phyloP scores from a whole-genome alignment of 1,139 yeast genomes.

The Blastobotrys arbuscula region DNA sequence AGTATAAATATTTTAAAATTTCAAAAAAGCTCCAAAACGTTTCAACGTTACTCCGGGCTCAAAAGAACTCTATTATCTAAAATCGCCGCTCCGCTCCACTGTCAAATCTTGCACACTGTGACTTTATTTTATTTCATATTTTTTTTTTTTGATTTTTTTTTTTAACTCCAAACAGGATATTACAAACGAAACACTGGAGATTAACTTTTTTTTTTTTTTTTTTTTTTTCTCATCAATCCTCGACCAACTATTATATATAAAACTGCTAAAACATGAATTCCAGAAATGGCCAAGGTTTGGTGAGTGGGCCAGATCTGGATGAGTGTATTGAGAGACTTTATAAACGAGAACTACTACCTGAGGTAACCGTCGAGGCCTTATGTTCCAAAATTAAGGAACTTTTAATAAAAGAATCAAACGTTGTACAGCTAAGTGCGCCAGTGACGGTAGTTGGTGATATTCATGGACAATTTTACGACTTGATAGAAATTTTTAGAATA shows the following conservation, averaged over 20 bases:
- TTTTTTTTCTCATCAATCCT: neutral
- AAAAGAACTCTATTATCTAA: too few species aligned
- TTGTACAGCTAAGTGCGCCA: constrained; percentile 76
- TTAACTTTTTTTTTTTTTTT: too few species aligned
- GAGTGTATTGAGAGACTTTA: constrained; percentile 62
- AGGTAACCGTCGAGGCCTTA: constrained; percentile 56
- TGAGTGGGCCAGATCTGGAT: constrained; percentile 46
- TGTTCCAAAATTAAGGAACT: constrained; percentile 70
- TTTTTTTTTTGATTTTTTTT: too few species aligned
- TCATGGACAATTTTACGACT: constrained; percentile 95
- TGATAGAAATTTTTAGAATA: constrained; percentile 82
- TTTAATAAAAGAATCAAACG: constrained; percentile 74
- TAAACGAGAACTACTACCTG: constrained; percentile 60
- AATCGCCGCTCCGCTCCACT: too few species aligned
- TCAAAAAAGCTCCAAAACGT: too few species aligned
- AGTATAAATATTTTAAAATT: too few species aligned
- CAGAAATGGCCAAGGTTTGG: constrained; percentile 19
- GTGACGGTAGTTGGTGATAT: constrained; percentile 98
- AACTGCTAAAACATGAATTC: neutral
- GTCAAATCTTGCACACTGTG: too few species aligned
- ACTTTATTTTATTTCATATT: too few species aligned
- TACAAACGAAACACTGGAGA: too few species aligned
- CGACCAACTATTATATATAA: neutral
- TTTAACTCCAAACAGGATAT: too few species aligned
- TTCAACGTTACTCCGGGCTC: too few species aligned